Base-by-base conservation (phyloP, 805 yeast species). In the Lipomyces yamadae region DNA sequence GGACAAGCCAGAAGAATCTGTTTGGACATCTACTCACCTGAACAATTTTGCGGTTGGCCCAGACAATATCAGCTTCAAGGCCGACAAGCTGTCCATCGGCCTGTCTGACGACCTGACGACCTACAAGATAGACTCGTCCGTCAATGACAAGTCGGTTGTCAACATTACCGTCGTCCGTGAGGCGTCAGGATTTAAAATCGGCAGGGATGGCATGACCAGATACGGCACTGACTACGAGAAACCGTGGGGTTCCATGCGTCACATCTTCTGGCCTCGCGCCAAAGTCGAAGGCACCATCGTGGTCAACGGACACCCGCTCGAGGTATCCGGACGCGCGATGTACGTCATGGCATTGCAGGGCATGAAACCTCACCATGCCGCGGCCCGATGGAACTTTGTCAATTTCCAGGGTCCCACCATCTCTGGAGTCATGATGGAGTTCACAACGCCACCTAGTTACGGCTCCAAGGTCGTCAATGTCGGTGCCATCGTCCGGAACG, bases 361-460 rank as follows among this genome's bases (percentile, higher is more conserved):
- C 69, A 93, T 95, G 98, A 95, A 95, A 79, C 99, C 99, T 7
- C 98, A 95, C 79, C 99, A 95, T 79, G 97, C 98, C 45, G 99
- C 99, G 64, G 91, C 96, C 68, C 80, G 92, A 30, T 95, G 99
- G 99, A 95, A 94, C 80, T 95, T 95, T 77, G 79, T 91, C 69
- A 89, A 91, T 79, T 94, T 90, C 84, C 97, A 91, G 76, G 89
- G 95, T 24, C 84, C 86, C 61, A 81, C 86, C 52, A 82, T 84
- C 72, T 82, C 94, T 45, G 96, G 91, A 10, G 87, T 92, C 18
- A 84, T 90, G 71, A 95, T 95, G 97, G 98, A 95, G 79, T 95
- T 91, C 81, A 90, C 93, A 56, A 95, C 99, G 7, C 99, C 99
- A 35, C 87, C 81, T 65, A 88, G 97, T 1, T 95, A 95, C 78